These are phyloP conservation scores for Tylopilus felleus DNA, from an alignment of 768 basidiomycete species.

Conservation along the genomic window DNA sequence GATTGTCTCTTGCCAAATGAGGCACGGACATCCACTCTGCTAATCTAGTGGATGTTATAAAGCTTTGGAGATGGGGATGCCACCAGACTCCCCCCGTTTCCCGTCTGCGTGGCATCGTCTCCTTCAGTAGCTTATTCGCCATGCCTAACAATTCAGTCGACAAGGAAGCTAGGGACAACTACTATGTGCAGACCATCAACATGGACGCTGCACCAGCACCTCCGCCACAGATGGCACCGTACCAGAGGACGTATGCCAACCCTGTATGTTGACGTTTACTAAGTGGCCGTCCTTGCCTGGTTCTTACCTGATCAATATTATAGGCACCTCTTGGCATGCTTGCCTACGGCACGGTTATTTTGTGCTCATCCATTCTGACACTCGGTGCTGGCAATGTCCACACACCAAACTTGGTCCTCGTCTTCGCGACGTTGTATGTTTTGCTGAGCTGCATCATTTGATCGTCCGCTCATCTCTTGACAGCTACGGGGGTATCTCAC, in stretches of 20 bases:
- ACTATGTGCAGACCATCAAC: constrained; percentile 27
- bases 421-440: constrained; percentile 29
- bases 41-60: too few relatives aligned
- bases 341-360: constrained; percentile 28
- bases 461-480: background rate
- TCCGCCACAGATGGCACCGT: constrained; percentile 21
- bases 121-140: background rate
- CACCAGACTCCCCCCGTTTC: too few relatives aligned
- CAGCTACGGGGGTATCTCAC: constrained; percentile 32
- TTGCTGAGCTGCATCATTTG: background rate
- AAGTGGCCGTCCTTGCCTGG: background rate
- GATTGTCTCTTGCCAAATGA: too few relatives aligned
- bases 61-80: too few relatives aligned
- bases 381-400: constrained; percentile 18
- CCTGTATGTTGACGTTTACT: constrained; percentile 13
- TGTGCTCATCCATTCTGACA: constrained; percentile 29
- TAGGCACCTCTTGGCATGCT: constrained; percentile 30
- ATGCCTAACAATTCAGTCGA: constrained; percentile 25
- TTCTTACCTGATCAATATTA: background rate
- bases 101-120: background rate
- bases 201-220: constrained; percentile 15
- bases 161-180: constrained; percentile 24
- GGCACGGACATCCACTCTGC: too few relatives aligned
- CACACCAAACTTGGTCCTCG: constrained; percentile 25
- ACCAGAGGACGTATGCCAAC: constrained; percentile 27